Percentiles rank a stretch among this genome's conserved stretches.
These are phyloP conservation scores for Beauveria medogensis DNA, from an alignment of 2,329 filamentous ascomycete genomes.

Conservation along the genomic window DNA sequence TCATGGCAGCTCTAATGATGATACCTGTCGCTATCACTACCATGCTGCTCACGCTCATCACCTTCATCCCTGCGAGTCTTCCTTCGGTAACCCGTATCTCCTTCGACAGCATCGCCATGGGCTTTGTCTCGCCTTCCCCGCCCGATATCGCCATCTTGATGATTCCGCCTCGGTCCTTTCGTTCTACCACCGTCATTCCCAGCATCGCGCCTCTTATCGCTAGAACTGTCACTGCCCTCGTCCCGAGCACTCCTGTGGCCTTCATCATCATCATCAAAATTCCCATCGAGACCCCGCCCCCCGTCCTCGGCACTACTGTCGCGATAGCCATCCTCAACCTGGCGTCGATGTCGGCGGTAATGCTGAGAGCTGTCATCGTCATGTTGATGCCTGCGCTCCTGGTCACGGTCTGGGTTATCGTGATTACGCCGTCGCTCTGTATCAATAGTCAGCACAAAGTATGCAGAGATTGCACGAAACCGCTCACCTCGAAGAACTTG, in stretches of 20 bases:
- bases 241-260: background rate
- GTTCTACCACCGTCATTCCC: background rate
- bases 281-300: background rate
- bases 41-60: conserved; percentile 18
- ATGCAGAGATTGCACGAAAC: conserved; percentile 2
- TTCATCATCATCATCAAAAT: background rate
- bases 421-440: background rate
- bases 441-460: background rate
- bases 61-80: conserved; percentile 15
- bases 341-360: conserved; percentile 23
- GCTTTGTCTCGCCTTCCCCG: background rate
- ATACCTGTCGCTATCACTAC: conserved; percentile 16
- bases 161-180: background rate
- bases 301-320: conserved; percentile 20
- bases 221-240: background rate
- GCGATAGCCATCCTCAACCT: conserved; percentile 19
- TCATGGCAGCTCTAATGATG: background rate
- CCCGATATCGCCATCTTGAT: background rate
- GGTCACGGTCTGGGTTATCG: background rate
- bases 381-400: conserved; percentile 16
- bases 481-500: conserved; percentile 68
- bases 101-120: background rate
- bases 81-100: conserved; percentile 21
- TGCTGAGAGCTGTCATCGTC: conserved; percentile 19
- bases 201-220: background rate